phyloP scores from a whole-genome alignment of 2,329 filamentous ascomycete genomes.

The Penicillium sp. region DNA sequence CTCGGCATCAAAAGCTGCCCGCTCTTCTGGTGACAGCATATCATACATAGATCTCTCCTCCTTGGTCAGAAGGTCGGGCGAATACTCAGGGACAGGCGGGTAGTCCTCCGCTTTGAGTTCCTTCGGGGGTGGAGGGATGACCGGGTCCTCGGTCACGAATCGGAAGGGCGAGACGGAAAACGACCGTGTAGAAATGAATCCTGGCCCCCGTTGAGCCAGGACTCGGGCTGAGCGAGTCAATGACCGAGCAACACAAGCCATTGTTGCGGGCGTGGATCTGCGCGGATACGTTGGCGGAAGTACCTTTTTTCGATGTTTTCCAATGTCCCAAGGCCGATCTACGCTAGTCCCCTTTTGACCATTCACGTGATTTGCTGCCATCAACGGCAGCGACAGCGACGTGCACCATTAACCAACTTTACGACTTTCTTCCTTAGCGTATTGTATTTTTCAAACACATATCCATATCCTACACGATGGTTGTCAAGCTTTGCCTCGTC shows the following conservation, averaged over 20 bases:
- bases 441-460: background rate
- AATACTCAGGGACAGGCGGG: conserved; percentile 41
- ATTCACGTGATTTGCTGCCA: conserved; percentile 12
- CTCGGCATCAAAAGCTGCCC: conserved; percentile 41
- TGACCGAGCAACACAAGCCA: conserved; percentile 46
- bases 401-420: background rate
- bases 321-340: conserved; percentile 16
- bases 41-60: conserved; percentile 45
- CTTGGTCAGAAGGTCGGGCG: conserved; percentile 38
- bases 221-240: conserved; percentile 42
- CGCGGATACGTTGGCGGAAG: conserved; percentile 16
- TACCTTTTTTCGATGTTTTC: conserved; percentile 28
- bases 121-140: conserved; percentile 34
- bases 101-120: conserved; percentile 35
- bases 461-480: background rate
- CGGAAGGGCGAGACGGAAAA: conserved; percentile 43
- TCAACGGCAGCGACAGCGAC: conserved; percentile 1
- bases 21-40: conserved; percentile 43
- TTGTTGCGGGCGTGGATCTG: conserved; percentile 31
- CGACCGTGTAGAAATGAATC: conserved; percentile 31
- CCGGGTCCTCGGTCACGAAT: conserved; percentile 40
- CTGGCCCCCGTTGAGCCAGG: conserved; percentile 38
- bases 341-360: conserved; percentile 30
- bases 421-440: background rate
- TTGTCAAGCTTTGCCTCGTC: conserved; percentile 68